A percentile compares a stretch with the other conserved stretches of the same genome.
Conservation (phyloP, 2,329 filamentous ascomycete species). For the Rosellinia necatrix region DNA sequence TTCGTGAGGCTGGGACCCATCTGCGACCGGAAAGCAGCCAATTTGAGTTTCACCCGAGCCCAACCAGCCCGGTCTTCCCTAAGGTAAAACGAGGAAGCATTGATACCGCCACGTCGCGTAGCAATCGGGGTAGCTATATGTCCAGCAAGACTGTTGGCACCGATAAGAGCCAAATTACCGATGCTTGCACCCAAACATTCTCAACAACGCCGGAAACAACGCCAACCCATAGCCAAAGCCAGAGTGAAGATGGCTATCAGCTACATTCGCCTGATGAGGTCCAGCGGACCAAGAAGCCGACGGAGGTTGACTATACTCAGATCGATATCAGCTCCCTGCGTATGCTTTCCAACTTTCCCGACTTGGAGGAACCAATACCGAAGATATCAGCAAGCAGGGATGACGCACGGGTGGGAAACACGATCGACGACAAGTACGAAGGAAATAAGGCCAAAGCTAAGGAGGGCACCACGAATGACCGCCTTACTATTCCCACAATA, state of each 20-base stretch:
- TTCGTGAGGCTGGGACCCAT: constrained; percentile 84
- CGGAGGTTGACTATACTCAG: constrained; percentile 64
- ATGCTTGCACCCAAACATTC: constrained; percentile 68
- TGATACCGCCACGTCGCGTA: constrained; percentile 64
- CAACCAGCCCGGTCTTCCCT: constrained; percentile 71
- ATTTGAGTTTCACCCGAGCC: constrained; percentile 80
- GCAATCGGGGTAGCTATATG: constrained; percentile 76
- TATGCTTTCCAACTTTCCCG: constrained; percentile 49
- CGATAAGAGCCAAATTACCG: constrained; percentile 72
- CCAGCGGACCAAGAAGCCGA: constrained; percentile 46
- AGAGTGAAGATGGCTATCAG: constrained; percentile 57
- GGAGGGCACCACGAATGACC: constrained; percentile 9
- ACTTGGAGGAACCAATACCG: constrained; percentile 41
- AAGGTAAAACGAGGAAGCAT: constrained; percentile 68
- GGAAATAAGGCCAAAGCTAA: constrained; percentile 1
- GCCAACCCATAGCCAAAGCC: constrained; percentile 49
- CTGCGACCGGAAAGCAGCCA: constrained; percentile 75
- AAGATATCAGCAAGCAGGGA: constrained; percentile 25
- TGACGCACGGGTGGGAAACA: constrained; percentile 8
- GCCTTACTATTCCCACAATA: constrained; percentile 3
- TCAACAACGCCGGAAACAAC: constrained; percentile 58
- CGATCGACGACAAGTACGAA: background rate
- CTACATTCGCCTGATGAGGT: constrained; percentile 48
- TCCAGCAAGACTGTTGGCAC: constrained; percentile 63
- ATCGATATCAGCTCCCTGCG: constrained; percentile 58